These are phyloP conservation scores for Isabelozyma gotoi DNA, from an alignment of 805 yeast genomes.

Conservation along the genomic window DNA sequence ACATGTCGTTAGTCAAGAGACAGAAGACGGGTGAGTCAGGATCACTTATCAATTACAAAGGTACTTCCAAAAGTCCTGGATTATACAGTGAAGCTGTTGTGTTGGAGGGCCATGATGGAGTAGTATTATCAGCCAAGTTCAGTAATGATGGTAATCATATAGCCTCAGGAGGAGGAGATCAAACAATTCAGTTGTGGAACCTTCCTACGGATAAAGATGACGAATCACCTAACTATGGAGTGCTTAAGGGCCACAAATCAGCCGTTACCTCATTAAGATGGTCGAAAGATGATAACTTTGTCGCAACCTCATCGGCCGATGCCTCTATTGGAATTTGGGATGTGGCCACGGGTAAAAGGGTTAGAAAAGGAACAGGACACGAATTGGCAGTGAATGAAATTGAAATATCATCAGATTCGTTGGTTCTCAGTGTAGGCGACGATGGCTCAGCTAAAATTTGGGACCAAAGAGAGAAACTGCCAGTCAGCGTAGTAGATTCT, in stretches of 20 bases:
- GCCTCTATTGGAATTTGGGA: constrained; percentile 64
- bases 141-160: constrained; percentile 49
- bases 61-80: constrained; percentile 5
- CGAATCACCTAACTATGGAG: constrained; percentile 41
- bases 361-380: constrained; percentile 56
- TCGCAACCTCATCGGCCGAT: constrained; percentile 60
- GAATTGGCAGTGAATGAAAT: constrained; percentile 57
- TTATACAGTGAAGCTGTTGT: constrained; percentile 31
- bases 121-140: constrained; percentile 54
- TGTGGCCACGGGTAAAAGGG: constrained; percentile 50
- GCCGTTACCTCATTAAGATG: constrained; percentile 64
- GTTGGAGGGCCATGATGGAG: constrained; percentile 53
- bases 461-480: constrained; percentile 60
- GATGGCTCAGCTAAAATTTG: constrained; percentile 61
- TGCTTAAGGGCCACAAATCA: constrained; percentile 55
- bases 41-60: not conserved
- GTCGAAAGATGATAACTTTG: constrained; percentile 41
- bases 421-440: constrained; percentile 57
- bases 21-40: constrained; percentile 16
- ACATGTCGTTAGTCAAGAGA: constrained; percentile 36
- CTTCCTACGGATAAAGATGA: constrained; percentile 27
- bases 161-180: constrained; percentile 67
- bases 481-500: constrained; percentile 39
- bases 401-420: constrained; percentile 25
- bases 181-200: constrained; percentile 47